Evolutionary conservation across 169 alveolate genomes (phyloP).

Genomic region (Cryptosporidium viatorum): DNA sequence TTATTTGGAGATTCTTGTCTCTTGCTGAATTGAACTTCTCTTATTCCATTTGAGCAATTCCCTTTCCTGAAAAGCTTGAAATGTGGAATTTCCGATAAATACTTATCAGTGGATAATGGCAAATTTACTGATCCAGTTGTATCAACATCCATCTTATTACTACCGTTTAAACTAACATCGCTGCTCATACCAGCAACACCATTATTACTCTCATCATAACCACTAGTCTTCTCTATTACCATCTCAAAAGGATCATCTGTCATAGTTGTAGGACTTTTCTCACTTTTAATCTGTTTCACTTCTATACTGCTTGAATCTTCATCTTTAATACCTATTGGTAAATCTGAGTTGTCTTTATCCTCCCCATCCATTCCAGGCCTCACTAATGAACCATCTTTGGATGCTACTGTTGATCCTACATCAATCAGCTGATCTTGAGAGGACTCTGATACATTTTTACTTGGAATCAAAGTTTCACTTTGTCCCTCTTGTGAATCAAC

Average conservation of each 20-base stretch:
- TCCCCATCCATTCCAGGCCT: neutral
- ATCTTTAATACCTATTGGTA: neutral
- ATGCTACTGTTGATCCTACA: neutral
- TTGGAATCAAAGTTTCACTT: neutral
- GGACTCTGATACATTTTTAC: neutral
- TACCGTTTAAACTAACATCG: neutral
- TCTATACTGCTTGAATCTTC: neutral
- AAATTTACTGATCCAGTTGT: neutral
- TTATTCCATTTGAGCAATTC: conserved; percentile 5
- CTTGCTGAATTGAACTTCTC: conserved; percentile 69
- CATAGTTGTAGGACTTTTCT: neutral
- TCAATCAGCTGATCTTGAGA: neutral
- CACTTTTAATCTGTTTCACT: neutral
- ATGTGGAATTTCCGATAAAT: conserved; percentile 28
- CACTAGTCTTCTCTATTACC: neutral
- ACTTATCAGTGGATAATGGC: neutral
- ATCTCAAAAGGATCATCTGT: neutral
- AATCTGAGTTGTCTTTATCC: too few species aligned
- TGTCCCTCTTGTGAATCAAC: neutral
- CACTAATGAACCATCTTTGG: neutral
- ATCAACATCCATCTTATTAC: neutral
- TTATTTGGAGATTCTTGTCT: conserved; percentile 33
- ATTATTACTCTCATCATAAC: neutral
- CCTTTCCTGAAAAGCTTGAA: conserved; percentile 31
- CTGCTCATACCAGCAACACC: neutral